A percentile compares a stretch with the other conserved stretches of the same genome.
These are phyloP conservation scores for Ascoidea asiatica DNA, from an alignment of 805 yeast species.

Conservation along the genomic window DNA sequence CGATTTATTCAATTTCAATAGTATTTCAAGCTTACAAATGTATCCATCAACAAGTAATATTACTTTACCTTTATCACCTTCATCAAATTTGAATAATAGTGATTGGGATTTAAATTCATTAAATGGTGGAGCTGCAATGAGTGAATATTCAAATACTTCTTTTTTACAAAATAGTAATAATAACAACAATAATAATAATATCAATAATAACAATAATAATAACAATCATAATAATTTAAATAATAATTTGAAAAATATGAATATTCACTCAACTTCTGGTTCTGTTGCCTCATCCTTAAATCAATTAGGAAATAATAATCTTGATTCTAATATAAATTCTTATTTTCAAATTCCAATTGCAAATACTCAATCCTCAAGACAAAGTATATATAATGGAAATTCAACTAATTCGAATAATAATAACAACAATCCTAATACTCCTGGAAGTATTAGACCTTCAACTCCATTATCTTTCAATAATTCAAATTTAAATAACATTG, in stretches of 20 bases:
- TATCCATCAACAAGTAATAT: too few relatives aligned
- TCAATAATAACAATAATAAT: constrained; percentile 2
- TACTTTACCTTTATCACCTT: constrained; percentile 8
- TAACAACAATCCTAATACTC: background rate
- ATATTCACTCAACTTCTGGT: background rate
- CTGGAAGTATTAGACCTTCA: background rate
- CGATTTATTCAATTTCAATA: too few relatives aligned
- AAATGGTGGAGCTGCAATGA: constrained; percentile 1
- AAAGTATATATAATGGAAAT: too few relatives aligned
- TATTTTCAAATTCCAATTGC: background rate
- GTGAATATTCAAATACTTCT: background rate
- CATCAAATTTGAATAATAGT: constrained; percentile 5
- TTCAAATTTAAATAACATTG: too few relatives aligned
- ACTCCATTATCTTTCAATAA: too few relatives aligned
- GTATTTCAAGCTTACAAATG: too few relatives aligned
- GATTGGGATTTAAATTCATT: constrained; percentile 10
- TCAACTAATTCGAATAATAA: background rate
- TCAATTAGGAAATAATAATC: constrained; percentile 1
- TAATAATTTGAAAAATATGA: too few relatives aligned
- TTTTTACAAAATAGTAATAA: background rate
- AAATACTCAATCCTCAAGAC: background rate
- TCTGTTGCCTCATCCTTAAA: constrained; percentile 8
- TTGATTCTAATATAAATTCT: background rate
- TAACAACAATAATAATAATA: constrained; percentile 1
- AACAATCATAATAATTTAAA: constrained; percentile 2